Base-by-base conservation (phyloP, 352 stramenopile species). In the Globisporangium irregulare region DNA sequence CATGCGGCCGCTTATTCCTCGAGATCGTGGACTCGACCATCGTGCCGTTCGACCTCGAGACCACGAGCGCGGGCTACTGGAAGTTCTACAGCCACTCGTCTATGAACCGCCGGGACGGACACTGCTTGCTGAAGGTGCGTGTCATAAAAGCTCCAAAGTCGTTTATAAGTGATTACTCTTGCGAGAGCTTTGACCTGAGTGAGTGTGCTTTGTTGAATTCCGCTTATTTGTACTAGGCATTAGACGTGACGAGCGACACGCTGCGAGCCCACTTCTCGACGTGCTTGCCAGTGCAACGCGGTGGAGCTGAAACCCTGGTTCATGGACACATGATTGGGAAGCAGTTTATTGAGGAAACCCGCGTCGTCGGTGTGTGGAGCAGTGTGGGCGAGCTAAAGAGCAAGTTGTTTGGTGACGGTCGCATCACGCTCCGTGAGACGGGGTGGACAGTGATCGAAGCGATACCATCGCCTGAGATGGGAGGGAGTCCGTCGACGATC, bases 361-460 rank as follows among this genome's bases (percentile, higher is more conserved):
- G 59, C 38, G 43, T 64, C 1, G 59, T 53, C n/a, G 12, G 53
- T 2, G n/a, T 64, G 2, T 64, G 59, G 59, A 36, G 12, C 18
- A 43, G 14, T 7, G 8, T 64, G 10, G 59, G 36, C 0, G 22
- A 41, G 27, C 36, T n/a, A 1, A 41, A 64, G 24, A 22, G 36
- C 25, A 22, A 10, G 14, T 22, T 56, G 3, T 34, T 34, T 56
- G n/a, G 59, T 36, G 27, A n/a, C n/a, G 36, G 56, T 6, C 36
- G 38, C 14, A 38, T 64, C 38, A n/a, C 27, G 15, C 5, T 64
- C 14, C 34, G 34, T 15, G 34, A 53, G 38, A 36, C 34, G 9
- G 59, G 59, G 15, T 64, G 59, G 59, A 56, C 59, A 2, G 59
- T 64, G 38, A 36, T 64, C 10, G 59, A 64, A 64, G 59, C 20